Evolutionary conservation across 1,139 yeast genomes (phyloP).

Genomic region (Pichia sp.): DNA sequence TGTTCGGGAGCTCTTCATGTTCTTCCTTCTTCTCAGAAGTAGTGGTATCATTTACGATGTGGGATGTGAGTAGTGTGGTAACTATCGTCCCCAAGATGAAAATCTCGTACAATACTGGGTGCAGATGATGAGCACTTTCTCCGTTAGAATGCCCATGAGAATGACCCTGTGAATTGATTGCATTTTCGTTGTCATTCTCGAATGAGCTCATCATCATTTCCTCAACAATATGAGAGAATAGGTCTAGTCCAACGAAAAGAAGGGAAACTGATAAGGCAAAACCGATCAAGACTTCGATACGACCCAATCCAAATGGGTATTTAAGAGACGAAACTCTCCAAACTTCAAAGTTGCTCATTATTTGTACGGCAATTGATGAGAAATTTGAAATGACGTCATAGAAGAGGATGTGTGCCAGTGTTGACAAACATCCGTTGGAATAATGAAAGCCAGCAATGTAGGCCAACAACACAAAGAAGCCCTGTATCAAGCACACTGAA

Average conservation of each 20-base stretch:
- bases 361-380: slow-evolving; percentile 65
- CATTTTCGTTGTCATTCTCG: slow-evolving; percentile 37
- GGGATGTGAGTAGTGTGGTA: slow-evolving; percentile 23
- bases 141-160: slow-evolving; percentile 24
- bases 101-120: slow-evolving; percentile 28
- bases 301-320: slow-evolving; percentile 87
- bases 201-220: slow-evolving; percentile 49
- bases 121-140: neutral
- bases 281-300: slow-evolving; percentile 82
- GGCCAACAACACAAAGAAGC: slow-evolving; percentile 50
- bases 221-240: slow-evolving; percentile 79
- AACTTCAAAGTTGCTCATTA: slow-evolving; percentile 84
- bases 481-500: slow-evolving; percentile 63
- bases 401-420: slow-evolving; percentile 80
- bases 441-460: slow-evolving; percentile 58
- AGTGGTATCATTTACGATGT: slow-evolving; percentile 4
- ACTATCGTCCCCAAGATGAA: slow-evolving; percentile 29
- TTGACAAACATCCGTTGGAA: slow-evolving; percentile 60
- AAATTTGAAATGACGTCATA: slow-evolving; percentile 83
- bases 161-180: slow-evolving; percentile 30
- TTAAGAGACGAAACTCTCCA: slow-evolving; percentile 84
- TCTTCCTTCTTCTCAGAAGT: slow-evolving; percentile 15
- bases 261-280: slow-evolving; percentile 83
- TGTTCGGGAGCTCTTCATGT: neutral
- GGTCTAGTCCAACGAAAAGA: slow-evolving; percentile 86